A percentile compares a stretch with the other conserved stretches of the same genome.
phyloP scores from a whole-genome alignment of 2,329 filamentous ascomycete species.

The Sarocladium strictum region DNA sequence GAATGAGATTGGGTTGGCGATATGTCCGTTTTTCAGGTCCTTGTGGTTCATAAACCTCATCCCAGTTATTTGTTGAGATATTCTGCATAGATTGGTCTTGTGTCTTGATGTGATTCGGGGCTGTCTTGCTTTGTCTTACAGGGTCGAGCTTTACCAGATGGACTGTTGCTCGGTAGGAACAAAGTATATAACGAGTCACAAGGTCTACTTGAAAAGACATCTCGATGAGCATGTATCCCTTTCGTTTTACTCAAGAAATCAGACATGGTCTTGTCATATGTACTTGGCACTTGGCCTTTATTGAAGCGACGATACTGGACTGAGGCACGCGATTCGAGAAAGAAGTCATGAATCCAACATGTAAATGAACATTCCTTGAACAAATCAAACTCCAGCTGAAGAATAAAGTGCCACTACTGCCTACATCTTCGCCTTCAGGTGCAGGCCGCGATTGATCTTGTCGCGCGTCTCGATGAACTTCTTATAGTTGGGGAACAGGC shows the following conservation, averaged over 20 bases:
- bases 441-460: background rate
- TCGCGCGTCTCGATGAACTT: constrained; percentile 8
- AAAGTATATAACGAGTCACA: background rate
- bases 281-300: no score
- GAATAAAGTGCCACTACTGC: background rate
- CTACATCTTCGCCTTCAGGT: constrained; percentile 10
- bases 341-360: background rate
- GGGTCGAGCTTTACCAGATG: background rate
- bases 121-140: background rate
- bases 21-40: background rate
- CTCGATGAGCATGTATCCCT: no score
- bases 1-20: background rate
- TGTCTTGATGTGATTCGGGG: background rate
- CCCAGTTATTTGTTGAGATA: no score
- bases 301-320: no score
- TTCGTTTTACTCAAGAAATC: background rate
- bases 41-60: no score
- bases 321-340: no score
- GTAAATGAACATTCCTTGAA: background rate
- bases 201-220: background rate
- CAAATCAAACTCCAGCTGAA: background rate
- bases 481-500: constrained; percentile 14
- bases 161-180: background rate
- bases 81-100: background rate
- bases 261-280: no score